A percentile compares a stretch with the other conserved stretches of the same genome.
Conservation (phyloP, 257 asterid species). For the Solanum raphanifolium region DNA sequence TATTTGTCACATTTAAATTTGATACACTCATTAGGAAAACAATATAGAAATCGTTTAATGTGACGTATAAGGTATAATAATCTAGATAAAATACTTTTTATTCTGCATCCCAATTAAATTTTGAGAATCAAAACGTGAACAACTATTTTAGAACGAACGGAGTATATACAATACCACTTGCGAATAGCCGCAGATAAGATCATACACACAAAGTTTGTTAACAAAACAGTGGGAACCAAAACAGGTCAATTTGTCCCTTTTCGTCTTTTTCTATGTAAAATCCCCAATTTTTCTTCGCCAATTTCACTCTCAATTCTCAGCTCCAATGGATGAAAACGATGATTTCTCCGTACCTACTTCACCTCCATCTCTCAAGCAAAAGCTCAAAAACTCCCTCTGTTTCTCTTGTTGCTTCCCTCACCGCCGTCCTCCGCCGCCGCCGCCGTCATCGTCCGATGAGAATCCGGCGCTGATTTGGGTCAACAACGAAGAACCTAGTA, state of each 20-base stretch:
- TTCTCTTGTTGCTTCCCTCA: conserved; percentile 50
- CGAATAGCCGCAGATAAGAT: not conserved
- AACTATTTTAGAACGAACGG: too few species aligned
- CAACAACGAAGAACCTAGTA: conserved; percentile 4
- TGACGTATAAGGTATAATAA: too few species aligned
- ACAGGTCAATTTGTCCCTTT: not conserved
- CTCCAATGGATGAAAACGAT: conserved; percentile 24
- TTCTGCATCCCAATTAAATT: too few species aligned
- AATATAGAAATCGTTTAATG: too few species aligned
- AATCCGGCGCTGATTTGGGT: conserved; percentile 43
- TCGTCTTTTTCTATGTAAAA: not conserved
- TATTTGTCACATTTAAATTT: too few species aligned
- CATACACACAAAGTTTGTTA: not conserved
- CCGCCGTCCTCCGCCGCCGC: conserved; percentile 23
- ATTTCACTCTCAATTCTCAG: not conserved
- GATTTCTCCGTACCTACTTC: not conserved
- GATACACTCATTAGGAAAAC: too few species aligned
- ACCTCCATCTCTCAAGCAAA: conserved; percentile 30
- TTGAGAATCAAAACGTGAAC: too few species aligned
- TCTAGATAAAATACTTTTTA: too few species aligned
- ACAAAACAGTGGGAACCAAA: not conserved
- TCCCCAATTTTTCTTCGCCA: not conserved
- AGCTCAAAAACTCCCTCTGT: conserved; percentile 30
- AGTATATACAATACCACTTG: too few species aligned
- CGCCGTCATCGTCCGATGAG: conserved; percentile 23